Base-by-base conservation (phyloP, 257 asterid genomes). In the Plantago elongata region DNA sequence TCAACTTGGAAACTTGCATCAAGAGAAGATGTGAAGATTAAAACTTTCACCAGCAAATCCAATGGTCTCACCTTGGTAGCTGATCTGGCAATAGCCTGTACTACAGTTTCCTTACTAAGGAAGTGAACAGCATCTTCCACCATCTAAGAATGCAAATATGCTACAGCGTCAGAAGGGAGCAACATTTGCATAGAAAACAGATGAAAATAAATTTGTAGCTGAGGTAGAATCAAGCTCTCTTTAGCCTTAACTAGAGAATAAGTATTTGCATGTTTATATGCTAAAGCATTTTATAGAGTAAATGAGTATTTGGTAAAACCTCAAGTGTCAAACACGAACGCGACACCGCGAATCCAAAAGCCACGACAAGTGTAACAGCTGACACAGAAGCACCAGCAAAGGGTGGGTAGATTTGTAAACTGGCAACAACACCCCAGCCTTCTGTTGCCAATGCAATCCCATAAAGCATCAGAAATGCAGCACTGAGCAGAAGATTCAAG, bases 401-500 rank as follows among this genome's bases (percentile, higher is more conserved):
- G 11, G 99, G 97, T 45, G 97, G 97, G 80, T 89, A 84, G 51
- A 93, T 87, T 72, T 89, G 90, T 87, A 93, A 87, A 70, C 99
- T 93, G 69, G 99, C 99, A 57, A 93, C 99, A 45, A 93, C 99
- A 49, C 99, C 99, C 99, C 99, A 93, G 60, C 99, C 97, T 86
- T 93, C 99, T 66, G 60, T 81, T 55, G 99, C 99, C 83, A 93
- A 77, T 38, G 96, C 99, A 63, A 93, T 75, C 66, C 94, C 99
- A 54, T 89, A 93, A 60, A 93, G 97, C 86, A 93, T 69, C 76
- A 93, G 94, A 79, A 93, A 93, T 66, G 99, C 97, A 76, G 94
- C 94, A 76, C 99, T 93, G 77, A 3, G 45, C 43, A 54, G 51
- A 62, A 52, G 14, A 67, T n/a, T 66, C 12, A 54, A 42, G 43